Base-by-base conservation (phyloP, 2,329 filamentous ascomycete genomes). In the Corynespora cassiicola region DNA sequence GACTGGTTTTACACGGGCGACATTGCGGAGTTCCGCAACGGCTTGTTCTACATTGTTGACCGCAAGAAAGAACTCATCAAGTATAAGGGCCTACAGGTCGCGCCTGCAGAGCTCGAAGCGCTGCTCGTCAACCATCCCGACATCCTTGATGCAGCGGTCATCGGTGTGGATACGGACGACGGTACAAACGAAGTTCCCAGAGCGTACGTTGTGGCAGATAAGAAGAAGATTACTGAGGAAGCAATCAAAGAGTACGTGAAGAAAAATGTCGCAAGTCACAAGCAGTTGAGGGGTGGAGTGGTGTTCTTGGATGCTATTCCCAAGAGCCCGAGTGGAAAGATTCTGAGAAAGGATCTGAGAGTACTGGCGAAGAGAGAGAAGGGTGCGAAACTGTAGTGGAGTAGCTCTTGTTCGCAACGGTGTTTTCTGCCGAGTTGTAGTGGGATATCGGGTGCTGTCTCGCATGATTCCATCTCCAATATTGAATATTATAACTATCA, bases 41-140 rank as follows among this genome's bases (percentile, higher is more conserved):
- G 64, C 4, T 39, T 68, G 23, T 63, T 73, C 32, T 74, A 74
- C 27, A 69, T 75, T 29, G 65, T 74, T 2, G 71, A 74, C 30
- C 58, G 69, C 15, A 63, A 64, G 41, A 63, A 74, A 55, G 70
- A 76, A 40, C 55, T 76, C 7, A 76, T 76, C 52, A 76, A 76
- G 47, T 75, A 75, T 36, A 75, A 76, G 47, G 75, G 75, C 2
- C 57, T 75, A 21, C 74, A 77, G 56, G 72, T 77, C 11, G 70
- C 75, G 7, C 75, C 75, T 1, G 73, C 74, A 0, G 75, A 77
- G 40, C 56, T 78, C 1, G 75, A 77, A 56, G 72, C 65, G 1
- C 31, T 74, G 20, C 56, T 78, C 0, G 36, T 76, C 2, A 61
- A 56, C 6, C 71, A 77, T 42, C 58, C 62, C 2, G 43, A 58